These are phyloP conservation scores for Meyerozyma smithsonii DNA, from an alignment of 1,139 yeast genomes.

Conservation along the genomic window DNA sequence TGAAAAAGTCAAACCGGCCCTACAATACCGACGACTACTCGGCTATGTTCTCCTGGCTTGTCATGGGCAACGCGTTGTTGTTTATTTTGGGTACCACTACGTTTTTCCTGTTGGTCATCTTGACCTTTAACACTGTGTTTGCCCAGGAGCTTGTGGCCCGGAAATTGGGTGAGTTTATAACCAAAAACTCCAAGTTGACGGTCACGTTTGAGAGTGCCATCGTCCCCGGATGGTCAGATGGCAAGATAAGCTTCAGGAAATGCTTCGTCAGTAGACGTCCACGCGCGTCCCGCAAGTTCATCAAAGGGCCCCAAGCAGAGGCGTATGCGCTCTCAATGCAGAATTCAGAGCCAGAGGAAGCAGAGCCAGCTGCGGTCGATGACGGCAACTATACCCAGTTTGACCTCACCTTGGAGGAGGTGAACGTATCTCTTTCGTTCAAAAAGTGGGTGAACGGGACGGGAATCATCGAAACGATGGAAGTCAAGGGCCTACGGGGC, in stretches of 20 bases:
- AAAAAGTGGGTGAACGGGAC: slow-evolving; percentile 86
- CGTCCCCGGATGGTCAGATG: slow-evolving; percentile 92
- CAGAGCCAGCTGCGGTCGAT: slow-evolving; percentile 42
- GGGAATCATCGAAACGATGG: slow-evolving; percentile 81
- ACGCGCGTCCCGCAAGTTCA: slow-evolving; percentile 43
- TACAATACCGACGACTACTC: slow-evolving; percentile 84
- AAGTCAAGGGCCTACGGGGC: slow-evolving; percentile 82
- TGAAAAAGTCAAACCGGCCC: slow-evolving; percentile 55
- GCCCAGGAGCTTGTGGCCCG: slow-evolving; percentile 89
- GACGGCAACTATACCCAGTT: slow-evolving; percentile 96
- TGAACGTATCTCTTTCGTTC: slow-evolving; percentile 74
- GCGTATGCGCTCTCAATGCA: slow-evolving; percentile 44
- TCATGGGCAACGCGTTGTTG: slow-evolving; percentile 78
- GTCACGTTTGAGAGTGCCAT: slow-evolving; percentile 92
- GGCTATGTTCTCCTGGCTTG: slow-evolving; percentile 86
- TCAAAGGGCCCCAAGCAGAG: slow-evolving; percentile 70
- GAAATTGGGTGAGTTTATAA: slow-evolving; percentile 73
- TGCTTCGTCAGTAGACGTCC: slow-evolving; percentile 89
- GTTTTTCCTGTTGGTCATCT: slow-evolving; percentile 72
- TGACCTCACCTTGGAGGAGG: slow-evolving; percentile 84
- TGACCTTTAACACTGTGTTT: slow-evolving; percentile 76
- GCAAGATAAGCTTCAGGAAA: slow-evolving; percentile 76
- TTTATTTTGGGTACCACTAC: slow-evolving; percentile 86
- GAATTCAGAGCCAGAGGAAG: slow-evolving; percentile 16
- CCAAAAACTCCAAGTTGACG: slow-evolving; percentile 78